phyloP scores from a whole-genome alignment of 2,329 filamentous ascomycete species.

The Purpureocillium lavendulum region DNA sequence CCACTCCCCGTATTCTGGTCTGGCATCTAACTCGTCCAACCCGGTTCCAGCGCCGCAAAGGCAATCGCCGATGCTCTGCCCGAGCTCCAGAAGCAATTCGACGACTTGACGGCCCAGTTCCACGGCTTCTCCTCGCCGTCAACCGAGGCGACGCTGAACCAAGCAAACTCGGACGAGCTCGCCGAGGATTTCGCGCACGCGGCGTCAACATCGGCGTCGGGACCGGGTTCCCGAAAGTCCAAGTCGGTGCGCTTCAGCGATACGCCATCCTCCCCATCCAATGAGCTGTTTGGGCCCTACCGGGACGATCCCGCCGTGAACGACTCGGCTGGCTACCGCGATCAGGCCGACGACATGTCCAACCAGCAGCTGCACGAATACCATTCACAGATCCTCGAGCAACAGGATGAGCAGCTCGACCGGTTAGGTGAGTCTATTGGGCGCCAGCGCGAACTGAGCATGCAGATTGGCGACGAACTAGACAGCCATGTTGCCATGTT shows the following conservation, averaged over 20 bases:
- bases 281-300: conserved; percentile 50
- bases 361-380: conserved; percentile 85
- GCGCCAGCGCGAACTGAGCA: conserved; percentile 83
- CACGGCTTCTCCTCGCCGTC: conserved; percentile 51
- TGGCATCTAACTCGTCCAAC: conserved; percentile 1
- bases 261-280: conserved; percentile 32
- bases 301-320: conserved; percentile 53
- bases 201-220: conserved; percentile 32
- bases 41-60: conserved; percentile 33
- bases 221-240: conserved; percentile 25
- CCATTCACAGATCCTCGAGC: conserved; percentile 70
- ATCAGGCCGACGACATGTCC: conserved; percentile 51
- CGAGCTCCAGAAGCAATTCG: conserved; percentile 63
- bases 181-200: conserved; percentile 58
- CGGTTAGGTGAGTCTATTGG: conserved; percentile 76
- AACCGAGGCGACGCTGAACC: conserved; percentile 41
- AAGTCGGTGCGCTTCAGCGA: conserved; percentile 88
- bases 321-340: conserved; percentile 47
- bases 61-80: conserved; percentile 55
- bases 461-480: conserved; percentile 93
- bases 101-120: conserved; percentile 74
- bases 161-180: conserved; percentile 57
- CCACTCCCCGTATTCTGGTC: too few species aligned
- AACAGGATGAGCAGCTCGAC: conserved; percentile 94
- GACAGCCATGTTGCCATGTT: conserved; percentile 84